Evolutionary conservation across 345 rosid genomes (phyloP).

Genomic region (Linum lewisii): DNA sequence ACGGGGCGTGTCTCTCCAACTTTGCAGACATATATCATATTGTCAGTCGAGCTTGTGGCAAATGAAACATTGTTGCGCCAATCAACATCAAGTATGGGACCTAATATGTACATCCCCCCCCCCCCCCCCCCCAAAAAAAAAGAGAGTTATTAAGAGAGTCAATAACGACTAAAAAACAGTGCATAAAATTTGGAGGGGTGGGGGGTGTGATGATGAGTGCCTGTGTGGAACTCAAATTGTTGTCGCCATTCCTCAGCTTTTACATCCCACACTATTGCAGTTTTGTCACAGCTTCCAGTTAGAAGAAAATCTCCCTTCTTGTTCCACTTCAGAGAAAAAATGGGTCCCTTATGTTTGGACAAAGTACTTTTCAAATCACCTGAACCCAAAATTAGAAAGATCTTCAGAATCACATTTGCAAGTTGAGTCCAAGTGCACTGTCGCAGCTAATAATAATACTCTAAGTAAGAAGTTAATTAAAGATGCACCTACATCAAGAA

Average conservation of each 20-base stretch:
- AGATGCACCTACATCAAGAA: background rate
- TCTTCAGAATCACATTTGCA: background rate
- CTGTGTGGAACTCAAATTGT: conserved; percentile 90
- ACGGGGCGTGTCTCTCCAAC: conserved; percentile 75
- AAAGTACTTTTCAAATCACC: conserved; percentile 80
- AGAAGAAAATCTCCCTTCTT: conserved; percentile 98
- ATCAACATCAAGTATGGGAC: conserved; percentile 98
- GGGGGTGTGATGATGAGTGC: conserved; percentile 18
- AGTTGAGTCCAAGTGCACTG: background rate
- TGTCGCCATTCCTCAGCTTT: conserved; percentile 91
- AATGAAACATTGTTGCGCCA: conserved; percentile 96
- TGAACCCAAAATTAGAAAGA: conserved; percentile 16
- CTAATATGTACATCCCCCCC: conserved; percentile 27
- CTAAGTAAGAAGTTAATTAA: background rate
- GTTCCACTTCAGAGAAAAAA: conserved; percentile 99
- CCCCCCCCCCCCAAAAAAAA: conserved; percentile 4
- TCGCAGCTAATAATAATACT: background rate
- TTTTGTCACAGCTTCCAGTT: conserved; percentile 93
- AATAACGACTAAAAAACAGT: background rate
- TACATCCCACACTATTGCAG: conserved; percentile 98
- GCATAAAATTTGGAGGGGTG: background rate
- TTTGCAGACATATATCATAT: conserved; percentile 90
- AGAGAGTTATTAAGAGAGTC: background rate
- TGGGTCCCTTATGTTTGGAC: conserved; percentile 93
- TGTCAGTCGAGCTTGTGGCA: conserved; percentile 93